A percentile compares a stretch with the other conserved stretches of the same genome.
Conservation (phyloP, 345 rosid species). For the Crucihimalaya himalaica region DNA sequence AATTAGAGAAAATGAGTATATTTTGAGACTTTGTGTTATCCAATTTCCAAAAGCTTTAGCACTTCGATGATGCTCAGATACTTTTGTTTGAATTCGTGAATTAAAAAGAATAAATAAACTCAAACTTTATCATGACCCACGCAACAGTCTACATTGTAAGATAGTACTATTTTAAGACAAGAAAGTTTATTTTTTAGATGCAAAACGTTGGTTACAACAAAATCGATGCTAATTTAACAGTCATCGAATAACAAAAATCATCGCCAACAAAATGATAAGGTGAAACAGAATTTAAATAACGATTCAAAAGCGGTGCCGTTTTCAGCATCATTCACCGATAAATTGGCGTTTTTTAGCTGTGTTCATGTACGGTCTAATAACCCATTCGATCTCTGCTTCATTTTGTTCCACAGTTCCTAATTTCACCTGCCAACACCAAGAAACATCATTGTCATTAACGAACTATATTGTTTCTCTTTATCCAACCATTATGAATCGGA, state of each 20-base stretch:
- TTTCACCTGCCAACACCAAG: conserved; percentile 53
- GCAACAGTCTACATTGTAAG: neutral
- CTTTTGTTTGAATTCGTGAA: neutral
- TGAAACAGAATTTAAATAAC: conserved; percentile 10
- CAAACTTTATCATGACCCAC: neutral
- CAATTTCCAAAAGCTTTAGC: neutral
- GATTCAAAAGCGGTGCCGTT: neutral
- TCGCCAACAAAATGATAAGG: neutral
- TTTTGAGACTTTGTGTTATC: conserved; percentile 7
- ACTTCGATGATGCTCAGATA: conserved; percentile 22
- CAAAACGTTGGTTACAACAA: neutral
- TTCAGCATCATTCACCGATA: conserved; percentile 56
- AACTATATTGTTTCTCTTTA: neutral
- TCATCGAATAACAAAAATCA: conserved; percentile 17
- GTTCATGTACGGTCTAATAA: conserved; percentile 84
- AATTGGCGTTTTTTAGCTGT: conserved; percentile 64
- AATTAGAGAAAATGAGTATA: neutral
- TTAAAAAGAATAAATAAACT: neutral
- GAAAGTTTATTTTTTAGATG: neutral
- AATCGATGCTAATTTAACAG: conserved; percentile 9
- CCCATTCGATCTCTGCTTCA: conserved; percentile 87
- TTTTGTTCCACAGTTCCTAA: conserved; percentile 82
- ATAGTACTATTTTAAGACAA: neutral
- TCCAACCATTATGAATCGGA: neutral
- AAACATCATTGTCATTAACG: neutral